Conservation (phyloP, 352 stramenopile genomes). For the Phytophthora pseudosyringae region DNA sequence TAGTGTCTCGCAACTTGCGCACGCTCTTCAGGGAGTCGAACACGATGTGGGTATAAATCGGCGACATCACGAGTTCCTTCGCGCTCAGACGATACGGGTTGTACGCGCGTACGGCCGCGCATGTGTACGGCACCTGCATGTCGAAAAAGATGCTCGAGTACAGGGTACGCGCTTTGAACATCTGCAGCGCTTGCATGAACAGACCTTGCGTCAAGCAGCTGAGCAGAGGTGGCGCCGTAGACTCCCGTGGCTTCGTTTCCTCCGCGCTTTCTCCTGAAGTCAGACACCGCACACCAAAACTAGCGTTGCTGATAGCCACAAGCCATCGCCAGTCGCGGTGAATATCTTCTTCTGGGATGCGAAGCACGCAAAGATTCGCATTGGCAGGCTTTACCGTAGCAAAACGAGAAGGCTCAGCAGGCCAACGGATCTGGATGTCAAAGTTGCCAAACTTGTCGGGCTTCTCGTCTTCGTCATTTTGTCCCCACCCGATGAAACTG, state of each 20-base stretch:
- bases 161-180: slow-evolving; percentile 71
- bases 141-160: slow-evolving; percentile 88
- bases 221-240: slow-evolving; percentile 42
- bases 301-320: slow-evolving; percentile 61
- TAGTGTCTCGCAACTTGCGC: slow-evolving; percentile 63
- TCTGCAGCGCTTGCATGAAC: slow-evolving; percentile 76
- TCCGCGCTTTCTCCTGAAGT: slow-evolving; percentile 23
- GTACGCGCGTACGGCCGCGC: slow-evolving; percentile 72
- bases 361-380: slow-evolving; percentile 41
- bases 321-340: slow-evolving; percentile 72
- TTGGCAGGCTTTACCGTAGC: not conserved
- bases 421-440: slow-evolving; percentile 42
- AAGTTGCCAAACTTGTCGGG: slow-evolving; percentile 30
- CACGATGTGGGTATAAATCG: slow-evolving; percentile 76
- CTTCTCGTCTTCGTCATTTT: slow-evolving; percentile 23
- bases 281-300: slow-evolving; percentile 49
- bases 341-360: slow-evolving; percentile 59
- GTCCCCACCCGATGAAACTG: slow-evolving; percentile 30
- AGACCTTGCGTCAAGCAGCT: slow-evolving; percentile 70
- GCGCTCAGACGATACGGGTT: slow-evolving; percentile 76
- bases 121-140: slow-evolving; percentile 83
- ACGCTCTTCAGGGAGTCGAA: slow-evolving; percentile 62
- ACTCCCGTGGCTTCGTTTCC: not conserved
- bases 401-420: slow-evolving; percentile 16
- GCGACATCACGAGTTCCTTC: slow-evolving; percentile 52